Base-by-base conservation (phyloP, 352 stramenopile genomes). In the Chrysophaeum taylorii region DNA sequence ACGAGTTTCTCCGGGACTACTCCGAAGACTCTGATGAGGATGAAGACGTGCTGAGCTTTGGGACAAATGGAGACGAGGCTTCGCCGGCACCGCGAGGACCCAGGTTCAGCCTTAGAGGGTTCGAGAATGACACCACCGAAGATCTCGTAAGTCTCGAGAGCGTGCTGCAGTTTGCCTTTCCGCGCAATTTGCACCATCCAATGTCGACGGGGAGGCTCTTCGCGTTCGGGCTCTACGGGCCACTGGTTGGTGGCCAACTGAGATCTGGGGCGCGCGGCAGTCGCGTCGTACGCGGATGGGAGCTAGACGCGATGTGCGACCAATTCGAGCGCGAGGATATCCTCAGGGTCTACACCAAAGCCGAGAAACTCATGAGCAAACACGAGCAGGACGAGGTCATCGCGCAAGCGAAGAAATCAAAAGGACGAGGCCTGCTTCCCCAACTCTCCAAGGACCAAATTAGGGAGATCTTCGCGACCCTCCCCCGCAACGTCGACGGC, bases 251-350 rank as follows among this genome's bases (percentile, higher is more conserved):
- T 27, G 76, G 85, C 29, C 77, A 78, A n/a, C 74, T 91, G 7
- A 79, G 77, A 0, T 81, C 81, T 15, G 86, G 84, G 15, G 80
- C 87, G 33, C 81, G 82, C 29, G 83, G 84, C 0, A 45, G 79
- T 23, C 83, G 90, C 70, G 77, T 89, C 21, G 25, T 63, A 12
- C 5, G 25, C 5, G 7, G 52, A 78, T 93, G 61, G 9, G 87
- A 93, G 72, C 71, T 92, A 21, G 81, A 86, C 38, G 84, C 81
- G 2, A 91, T 93, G 85, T 85, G 82, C 45, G 70, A 72, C 21
- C 80, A 84, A 57, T 89, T 92, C 74, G 83, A 92, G 73, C 78
- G 81, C 9, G 85, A 91, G 54, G 87, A 93, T 67, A 86, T 91
- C 5, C 69, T 92, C n/a, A 76, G 73, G 4, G 84, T 91, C 23